Percentiles rank a stretch among this genome's conserved stretches.
Conservation (phyloP, 1,139 yeast species). For the Yamadazyma siamensis region DNA sequence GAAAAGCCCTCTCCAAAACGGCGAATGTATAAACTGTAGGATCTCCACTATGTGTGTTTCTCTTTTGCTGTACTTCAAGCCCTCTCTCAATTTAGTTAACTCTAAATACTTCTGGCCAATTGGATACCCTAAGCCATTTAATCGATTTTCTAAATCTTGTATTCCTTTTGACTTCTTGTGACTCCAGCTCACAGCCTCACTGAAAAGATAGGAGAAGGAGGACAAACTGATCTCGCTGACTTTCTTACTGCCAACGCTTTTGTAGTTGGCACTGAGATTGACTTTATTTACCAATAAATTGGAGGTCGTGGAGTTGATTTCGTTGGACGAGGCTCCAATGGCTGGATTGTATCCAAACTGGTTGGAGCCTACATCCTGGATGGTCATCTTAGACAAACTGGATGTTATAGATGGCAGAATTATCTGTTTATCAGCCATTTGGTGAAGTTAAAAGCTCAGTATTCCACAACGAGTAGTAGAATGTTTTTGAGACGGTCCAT, state of each 20-base stretch:
- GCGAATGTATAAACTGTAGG: conserved; percentile 78
- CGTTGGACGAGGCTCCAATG: conserved; percentile 39
- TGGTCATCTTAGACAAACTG: conserved; percentile 32
- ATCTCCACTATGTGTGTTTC: conserved; percentile 74
- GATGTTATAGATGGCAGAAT: conserved; percentile 37
- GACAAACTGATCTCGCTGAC: conserved; percentile 65
- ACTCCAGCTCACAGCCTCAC: conserved; percentile 69
- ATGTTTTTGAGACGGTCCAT: no score
- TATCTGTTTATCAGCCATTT: conserved; percentile 33
- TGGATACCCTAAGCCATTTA: conserved; percentile 75
- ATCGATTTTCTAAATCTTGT: conserved; percentile 70
- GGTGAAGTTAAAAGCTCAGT: no score
- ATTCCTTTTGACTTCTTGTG: conserved; percentile 66
- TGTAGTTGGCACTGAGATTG: conserved; percentile 44
- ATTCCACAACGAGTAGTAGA: no score
- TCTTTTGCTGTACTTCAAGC: conserved; percentile 63
- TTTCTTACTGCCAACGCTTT: conserved; percentile 58
- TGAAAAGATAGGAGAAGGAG: conserved; percentile 65
- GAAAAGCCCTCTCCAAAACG: conserved; percentile 79
- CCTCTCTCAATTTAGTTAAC: conserved; percentile 45
- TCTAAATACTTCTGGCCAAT: conserved; percentile 48
- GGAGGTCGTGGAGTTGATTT: conserved; percentile 36
- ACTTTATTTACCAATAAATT: conserved; percentile 32
- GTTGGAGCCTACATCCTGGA: conserved; percentile 28
- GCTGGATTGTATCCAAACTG: conserved; percentile 49